These are phyloP conservation scores for Penicillium cataractarum DNA, from an alignment of 495 filamentous ascomycete genomes.

Conservation along the genomic window DNA sequence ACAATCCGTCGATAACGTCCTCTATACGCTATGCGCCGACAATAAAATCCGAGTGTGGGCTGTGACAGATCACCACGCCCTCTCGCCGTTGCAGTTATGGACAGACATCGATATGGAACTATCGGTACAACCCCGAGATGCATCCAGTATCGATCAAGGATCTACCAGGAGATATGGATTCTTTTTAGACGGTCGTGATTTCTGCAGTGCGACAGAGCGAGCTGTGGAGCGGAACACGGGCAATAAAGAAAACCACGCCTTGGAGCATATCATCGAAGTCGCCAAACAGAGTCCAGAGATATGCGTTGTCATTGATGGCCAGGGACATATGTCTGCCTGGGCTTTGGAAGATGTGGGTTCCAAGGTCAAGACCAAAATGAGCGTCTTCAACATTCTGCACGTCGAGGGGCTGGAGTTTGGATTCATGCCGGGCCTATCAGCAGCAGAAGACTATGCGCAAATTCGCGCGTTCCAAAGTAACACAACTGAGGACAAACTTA, in stretches of 20 bases:
- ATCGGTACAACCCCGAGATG: slow-evolving; percentile 66
- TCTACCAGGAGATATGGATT: slow-evolving; percentile 69
- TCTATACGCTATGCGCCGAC: slow-evolving; percentile 94
- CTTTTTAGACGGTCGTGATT: slow-evolving; percentile 81
- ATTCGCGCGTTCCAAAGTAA: slow-evolving; percentile 72
- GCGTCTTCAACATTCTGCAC: slow-evolving; percentile 88
- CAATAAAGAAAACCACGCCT: slow-evolving; percentile 66
- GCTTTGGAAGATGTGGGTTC: slow-evolving; percentile 87
- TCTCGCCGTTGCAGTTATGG: slow-evolving; percentile 77
- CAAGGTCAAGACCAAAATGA: slow-evolving; percentile 66
- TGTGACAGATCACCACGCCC: slow-evolving; percentile 70
- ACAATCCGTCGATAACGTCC: slow-evolving; percentile 80
- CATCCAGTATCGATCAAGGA: slow-evolving; percentile 31
- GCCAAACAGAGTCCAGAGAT: slow-evolving; percentile 86
- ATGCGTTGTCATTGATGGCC: slow-evolving; percentile 80
- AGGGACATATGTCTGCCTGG: slow-evolving; percentile 92
- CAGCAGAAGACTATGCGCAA: slow-evolving; percentile 64
- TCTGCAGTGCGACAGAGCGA: slow-evolving; percentile 73
- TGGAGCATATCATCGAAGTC: slow-evolving; percentile 85
- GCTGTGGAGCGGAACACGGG: slow-evolving; percentile 66
- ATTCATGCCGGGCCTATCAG: slow-evolving; percentile 54
- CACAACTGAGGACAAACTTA: slow-evolving; percentile 61
- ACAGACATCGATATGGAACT: slow-evolving; percentile 76
- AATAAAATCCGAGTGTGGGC: slow-evolving; percentile 84
- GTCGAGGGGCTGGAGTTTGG: slow-evolving; percentile 70